Evolutionary conservation across 345 rosid species (phyloP), one percentile per base, ranked within the genome.

Genomic region (Brassica nigra): DNA sequence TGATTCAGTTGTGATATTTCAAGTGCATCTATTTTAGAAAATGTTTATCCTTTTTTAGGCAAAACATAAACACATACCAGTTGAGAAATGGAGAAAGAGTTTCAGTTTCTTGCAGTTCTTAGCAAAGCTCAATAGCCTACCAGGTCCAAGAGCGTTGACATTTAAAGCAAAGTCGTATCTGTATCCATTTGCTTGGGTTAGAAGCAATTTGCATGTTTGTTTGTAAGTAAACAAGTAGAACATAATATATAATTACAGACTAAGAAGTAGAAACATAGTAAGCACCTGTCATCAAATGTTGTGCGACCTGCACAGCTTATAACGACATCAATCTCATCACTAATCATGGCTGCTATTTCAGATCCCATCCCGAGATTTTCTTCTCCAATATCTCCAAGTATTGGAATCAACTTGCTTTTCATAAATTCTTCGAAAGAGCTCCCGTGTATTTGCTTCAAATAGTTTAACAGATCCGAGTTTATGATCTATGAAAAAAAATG

Each of bases 241-340:
- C 27, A 23, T 23, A 23, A 23, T 23, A 23, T 23, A 23, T 23
- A 23, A 23, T 7, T 1, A 23, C 15, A 49, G 15, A 33, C 8
- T 66, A 44, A 37, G 0, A 14, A 42, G 39, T 10, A 33, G 42
- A 44, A 59, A 27, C 28, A 49, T 10, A 34, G 4, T 18, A 65
- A 71, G 49, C n/a, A 70, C 79, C 75, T 80, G 3, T 74, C 83
- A 1, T 80, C 71, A 42, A 91, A 90, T 65, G 85, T 87, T 28
- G 95, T 89, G 66, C 86, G 88, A 14, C 91, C 93, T 4, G 88
- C 95, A 47, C 91, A 85, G 61, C 84, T 92, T 29, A 92, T 85
- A 23, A 92, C 84, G 8, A 90, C 82, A 65, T 89, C 90, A 14
- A 89, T 82, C 49, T 92, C 89, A 15, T 72, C 79, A 18, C 79